Base-by-base conservation (phyloP, 106 monocot genomes). In the Dendrobium catenatum region DNA sequence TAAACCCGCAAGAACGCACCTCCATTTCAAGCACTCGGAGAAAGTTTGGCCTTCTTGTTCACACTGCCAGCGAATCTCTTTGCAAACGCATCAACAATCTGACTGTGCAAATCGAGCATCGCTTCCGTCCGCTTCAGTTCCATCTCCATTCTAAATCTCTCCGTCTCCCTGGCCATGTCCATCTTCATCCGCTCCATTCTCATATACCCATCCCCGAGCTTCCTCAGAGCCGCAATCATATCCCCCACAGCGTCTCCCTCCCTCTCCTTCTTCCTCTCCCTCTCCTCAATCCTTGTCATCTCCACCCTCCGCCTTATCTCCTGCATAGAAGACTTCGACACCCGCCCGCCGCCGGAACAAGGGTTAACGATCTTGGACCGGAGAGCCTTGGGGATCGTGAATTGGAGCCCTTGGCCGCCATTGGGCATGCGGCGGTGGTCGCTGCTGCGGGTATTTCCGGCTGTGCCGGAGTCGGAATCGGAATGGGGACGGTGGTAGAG, bases 181-280 rank as follows among this genome's bases (percentile, higher is more conserved):
- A 99, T 95, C 89, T 95, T 99, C 93, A 87, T 93, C 88, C 91
- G 85, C 87, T 99, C 95, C 86, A 91, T 88, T 77, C 91, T 86
- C 86, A 99, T 64, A 74, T 90, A 91, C 78, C 94, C 91, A n/a
- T 95, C 95, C 6, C 93, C 91, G 41, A 99, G 77, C 73, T 58
- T 83, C 84, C 85, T 85, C 68, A 99, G 78, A 11, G 93, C 93
- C 67, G 83, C 78, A 17, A 83, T 93, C 83, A 99, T 67, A 79
- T 92, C 86, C 42, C 82, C 88, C 81, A 87, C 64, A 3, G 51
- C 85, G 9, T 31, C 81, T 67, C 10, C 79, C 18, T 81, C 87
- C 44, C 80, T 72, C 58, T 78, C 73, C 66, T 59, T 77, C 27
- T 79, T 86, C 44, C 79, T 72, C 58, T 75, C 56, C 66, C 67